Percentiles rank a stretch among this genome's conserved stretches.
These are phyloP conservation scores for Pseudozyma sp. DNA, from an alignment of 1,284 basidiomycete genomes.

Conservation along the genomic window DNA sequence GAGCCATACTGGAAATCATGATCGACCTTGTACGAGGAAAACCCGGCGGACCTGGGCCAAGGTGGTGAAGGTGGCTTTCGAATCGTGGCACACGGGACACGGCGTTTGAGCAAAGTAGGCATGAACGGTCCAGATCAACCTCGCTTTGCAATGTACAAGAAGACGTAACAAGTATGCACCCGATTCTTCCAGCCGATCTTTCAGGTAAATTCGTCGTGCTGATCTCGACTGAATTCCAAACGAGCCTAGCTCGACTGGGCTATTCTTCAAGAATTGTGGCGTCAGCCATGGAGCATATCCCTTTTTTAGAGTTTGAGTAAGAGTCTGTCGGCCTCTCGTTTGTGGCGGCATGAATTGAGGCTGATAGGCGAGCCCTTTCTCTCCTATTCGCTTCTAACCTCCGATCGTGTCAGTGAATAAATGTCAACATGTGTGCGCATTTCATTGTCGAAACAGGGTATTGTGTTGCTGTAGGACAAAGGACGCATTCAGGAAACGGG, in stretches of 20 bases:
- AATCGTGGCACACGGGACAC: conserved; percentile 9
- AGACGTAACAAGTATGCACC: neutral
- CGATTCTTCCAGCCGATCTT: conserved; percentile 13
- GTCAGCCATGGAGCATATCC: neutral
- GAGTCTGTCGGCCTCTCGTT: neutral
- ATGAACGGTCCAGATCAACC: conserved; percentile 12
- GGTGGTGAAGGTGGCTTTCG: neutral
- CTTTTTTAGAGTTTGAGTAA: conserved; percentile 1
- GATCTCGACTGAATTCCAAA: neutral
- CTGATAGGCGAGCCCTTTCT: neutral
- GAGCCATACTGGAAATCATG: neutral
- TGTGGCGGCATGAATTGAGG: neutral
- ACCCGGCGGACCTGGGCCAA: neutral
- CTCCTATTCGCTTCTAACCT: too few relatives aligned
- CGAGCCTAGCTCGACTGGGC: neutral
- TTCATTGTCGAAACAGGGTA: too few relatives aligned
- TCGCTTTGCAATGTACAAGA: neutral
- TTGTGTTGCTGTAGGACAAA: too few relatives aligned
- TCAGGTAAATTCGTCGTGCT: neutral
- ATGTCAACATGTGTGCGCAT: too few relatives aligned
- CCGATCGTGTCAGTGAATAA: too few relatives aligned
- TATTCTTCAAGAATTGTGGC: neutral
- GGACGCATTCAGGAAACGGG: too few relatives aligned
- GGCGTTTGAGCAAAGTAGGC: conserved; percentile 11
- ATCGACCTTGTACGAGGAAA: neutral